Conservation (phyloP, 2,329 filamentous ascomycete species). For the Clarireedia paspali region DNA sequence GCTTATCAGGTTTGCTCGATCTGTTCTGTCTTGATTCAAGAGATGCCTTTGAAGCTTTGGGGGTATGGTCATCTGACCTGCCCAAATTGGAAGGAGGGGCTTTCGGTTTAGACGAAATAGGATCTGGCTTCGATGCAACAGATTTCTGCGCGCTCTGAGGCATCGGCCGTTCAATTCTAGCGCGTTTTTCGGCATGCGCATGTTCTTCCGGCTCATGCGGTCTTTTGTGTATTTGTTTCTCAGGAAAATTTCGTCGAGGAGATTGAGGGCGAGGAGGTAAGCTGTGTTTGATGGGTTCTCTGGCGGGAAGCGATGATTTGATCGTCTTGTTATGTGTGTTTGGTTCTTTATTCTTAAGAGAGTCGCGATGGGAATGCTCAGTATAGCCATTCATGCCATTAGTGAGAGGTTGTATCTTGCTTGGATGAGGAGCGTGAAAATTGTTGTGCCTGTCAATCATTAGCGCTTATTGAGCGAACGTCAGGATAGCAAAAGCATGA, state of each 20-base stretch:
- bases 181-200: slow-evolving; percentile 24
- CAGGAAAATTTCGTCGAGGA: slow-evolving; percentile 13
- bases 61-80: slow-evolving; percentile 14
- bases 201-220: slow-evolving; percentile 20
- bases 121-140: slow-evolving; percentile 15
- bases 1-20: slow-evolving; percentile 1
- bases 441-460: not conserved
- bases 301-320: slow-evolving; percentile 3
- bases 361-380: not conserved
- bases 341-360: not conserved
- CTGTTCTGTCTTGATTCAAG: not conserved
- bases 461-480: not conserved
- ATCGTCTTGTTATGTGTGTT: slow-evolving; percentile 4
- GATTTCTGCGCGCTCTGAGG: slow-evolving; percentile 12
- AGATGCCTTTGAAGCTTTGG: slow-evolving; percentile 12
- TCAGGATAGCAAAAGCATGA: not conserved
- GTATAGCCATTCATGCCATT: slow-evolving; percentile 17
- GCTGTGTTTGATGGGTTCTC: slow-evolving; percentile 18
- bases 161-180: slow-evolving; percentile 19
- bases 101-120: slow-evolving; percentile 13
- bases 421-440: slow-evolving; percentile 29
- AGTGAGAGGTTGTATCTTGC: slow-evolving; percentile 44
- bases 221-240: slow-evolving; percentile 21
- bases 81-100: slow-evolving; percentile 13
- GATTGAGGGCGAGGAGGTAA: slow-evolving; percentile 25